A percentile compares a stretch with the other conserved stretches of the same genome.
Evolutionary conservation across 2,329 filamentous ascomycete genomes (phyloP).

Genomic region (Amylocarpus encephaloides): DNA sequence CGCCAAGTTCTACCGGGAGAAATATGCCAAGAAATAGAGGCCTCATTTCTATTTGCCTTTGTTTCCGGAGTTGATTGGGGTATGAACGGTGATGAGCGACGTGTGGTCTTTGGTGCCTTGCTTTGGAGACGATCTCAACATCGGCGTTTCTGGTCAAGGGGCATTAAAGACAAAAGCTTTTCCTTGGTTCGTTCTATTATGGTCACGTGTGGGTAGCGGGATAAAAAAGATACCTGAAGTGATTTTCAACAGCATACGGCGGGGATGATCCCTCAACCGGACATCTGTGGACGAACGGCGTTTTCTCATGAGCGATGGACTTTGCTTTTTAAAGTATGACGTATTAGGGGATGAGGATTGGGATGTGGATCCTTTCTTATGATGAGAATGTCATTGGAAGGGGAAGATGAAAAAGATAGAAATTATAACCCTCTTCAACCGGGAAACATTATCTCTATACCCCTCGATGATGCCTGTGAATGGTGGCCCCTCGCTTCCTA

Average conservation of each 20-base stretch:
- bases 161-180: constrained; percentile 28
- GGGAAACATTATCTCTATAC: background rate
- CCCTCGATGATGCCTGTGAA: background rate
- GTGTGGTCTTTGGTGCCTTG: constrained; percentile 19
- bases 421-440: constrained; percentile 11
- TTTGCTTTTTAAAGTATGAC: background rate
- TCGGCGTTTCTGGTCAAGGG: constrained; percentile 37
- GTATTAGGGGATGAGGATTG: background rate
- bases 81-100: constrained; percentile 12
- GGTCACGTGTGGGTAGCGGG: constrained; percentile 4
- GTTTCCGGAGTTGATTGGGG: constrained; percentile 12
- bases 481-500: no score
- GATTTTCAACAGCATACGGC: constrained; percentile 31
- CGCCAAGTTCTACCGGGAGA: constrained; percentile 91
- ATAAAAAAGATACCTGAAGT: constrained; percentile 9
- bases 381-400: background rate
- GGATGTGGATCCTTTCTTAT: background rate
- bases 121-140: constrained; percentile 42
- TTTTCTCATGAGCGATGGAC: constrained; percentile 2
- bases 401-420: background rate
- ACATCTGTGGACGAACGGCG: constrained; percentile 23
- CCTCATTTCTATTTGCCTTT: constrained; percentile 11
- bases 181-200: constrained; percentile 9
- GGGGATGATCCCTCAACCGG: constrained; percentile 33
- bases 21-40: constrained; percentile 51